Evolutionary conservation across 148 eudicot genomes (phyloP), one percentile per base, ranked within the genome.

Genomic region (Bassia scoparia): DNA sequence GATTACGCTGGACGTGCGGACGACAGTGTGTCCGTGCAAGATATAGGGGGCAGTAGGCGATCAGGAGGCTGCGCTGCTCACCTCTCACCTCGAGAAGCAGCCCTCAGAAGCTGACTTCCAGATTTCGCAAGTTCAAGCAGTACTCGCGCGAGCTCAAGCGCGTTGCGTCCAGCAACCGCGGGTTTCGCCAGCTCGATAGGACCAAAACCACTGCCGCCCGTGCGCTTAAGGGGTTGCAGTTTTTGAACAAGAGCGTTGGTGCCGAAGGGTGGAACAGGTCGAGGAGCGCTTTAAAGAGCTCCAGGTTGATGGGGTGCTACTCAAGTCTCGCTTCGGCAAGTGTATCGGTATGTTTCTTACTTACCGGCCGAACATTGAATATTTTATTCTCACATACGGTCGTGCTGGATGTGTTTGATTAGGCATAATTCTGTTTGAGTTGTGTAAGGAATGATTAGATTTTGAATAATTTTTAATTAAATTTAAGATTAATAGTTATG

Each of bases 1-100:
- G 33, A 83, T 86, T 30, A 86, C 89, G 5, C 83, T 86, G 0
- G 89, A 86, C 53, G 83, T 86, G 0, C 81, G 78, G 89, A 86
- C 80, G 89, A 86, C 80, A 43, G 72, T 61, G 86, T 86, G 17
- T 77, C 81, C 20, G 83, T 86, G 11, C 89, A 86, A 20, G 84
- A 79, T 43, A 83, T 86, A 70, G 10, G 86, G 86, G 0, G 85
- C 83, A 0, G 84, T 79, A 0, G 83, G 82, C n/a, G 81, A 86
- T 15, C 80, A 75, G 3, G 89, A 86, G 43, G 80, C 86, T 15
- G 81, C 83, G 6, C 18, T 83, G 12, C 73, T 86, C 1, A 83
- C 89, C 0, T 71, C 63, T 0, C 86, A 81, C 44, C 81, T 86
- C 0, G 81, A 86, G 71, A 71, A 62, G 38, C 76, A 71, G 27